Percentiles rank a stretch among this genome's conserved stretches.
Evolutionary conservation across 371 early-diverging fungal genomes (phyloP).

Genomic region (Rhizopus stolonifer): DNA sequence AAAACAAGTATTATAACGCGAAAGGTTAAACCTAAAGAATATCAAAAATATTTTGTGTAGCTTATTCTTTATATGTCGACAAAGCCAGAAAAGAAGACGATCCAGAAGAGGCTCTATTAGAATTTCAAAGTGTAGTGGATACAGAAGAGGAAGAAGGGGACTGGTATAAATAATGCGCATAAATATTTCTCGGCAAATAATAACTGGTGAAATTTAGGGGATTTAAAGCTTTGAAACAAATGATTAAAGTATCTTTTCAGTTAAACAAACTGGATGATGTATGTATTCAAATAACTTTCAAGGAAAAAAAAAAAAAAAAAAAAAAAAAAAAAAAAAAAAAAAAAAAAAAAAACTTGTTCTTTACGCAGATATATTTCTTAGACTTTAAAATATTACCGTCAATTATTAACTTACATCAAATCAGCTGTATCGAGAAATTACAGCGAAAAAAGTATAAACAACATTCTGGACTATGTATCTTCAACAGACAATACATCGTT

Average conservation of each 20-base stretch:
- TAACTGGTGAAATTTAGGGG: constrained; percentile 61
- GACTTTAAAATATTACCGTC: constrained; percentile 76
- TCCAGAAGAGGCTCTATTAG: constrained; percentile 73
- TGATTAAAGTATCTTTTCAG: constrained; percentile 84
- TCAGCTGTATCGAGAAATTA: constrained; percentile 88
- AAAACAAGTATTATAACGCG: constrained; percentile 95
- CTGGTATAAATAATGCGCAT: constrained; percentile 55
- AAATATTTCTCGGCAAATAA: not conserved
- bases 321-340: too few relatives aligned
- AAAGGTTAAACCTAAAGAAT: constrained; percentile 60
- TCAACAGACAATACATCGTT: constrained; percentile 71
- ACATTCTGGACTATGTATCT: constrained; percentile 86
- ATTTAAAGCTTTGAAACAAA: constrained; percentile 93
- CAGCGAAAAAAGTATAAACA: constrained; percentile 95
- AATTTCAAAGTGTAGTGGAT: constrained; percentile 81
- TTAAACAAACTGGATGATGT: constrained; percentile 67
- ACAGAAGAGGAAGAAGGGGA: constrained; percentile 83
- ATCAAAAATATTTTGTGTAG: not conserved
- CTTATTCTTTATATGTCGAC: not conserved
- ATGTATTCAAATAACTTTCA: too few relatives aligned
- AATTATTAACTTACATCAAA: constrained; percentile 79
- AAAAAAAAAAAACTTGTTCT: not conserved
- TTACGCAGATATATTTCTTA: constrained; percentile 22
- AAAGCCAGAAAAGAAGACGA: constrained; percentile 79
- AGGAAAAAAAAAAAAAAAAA: too few relatives aligned